phyloP scores from a whole-genome alignment of 2,329 filamentous ascomycete species.

The Colletotrichum sp. region DNA sequence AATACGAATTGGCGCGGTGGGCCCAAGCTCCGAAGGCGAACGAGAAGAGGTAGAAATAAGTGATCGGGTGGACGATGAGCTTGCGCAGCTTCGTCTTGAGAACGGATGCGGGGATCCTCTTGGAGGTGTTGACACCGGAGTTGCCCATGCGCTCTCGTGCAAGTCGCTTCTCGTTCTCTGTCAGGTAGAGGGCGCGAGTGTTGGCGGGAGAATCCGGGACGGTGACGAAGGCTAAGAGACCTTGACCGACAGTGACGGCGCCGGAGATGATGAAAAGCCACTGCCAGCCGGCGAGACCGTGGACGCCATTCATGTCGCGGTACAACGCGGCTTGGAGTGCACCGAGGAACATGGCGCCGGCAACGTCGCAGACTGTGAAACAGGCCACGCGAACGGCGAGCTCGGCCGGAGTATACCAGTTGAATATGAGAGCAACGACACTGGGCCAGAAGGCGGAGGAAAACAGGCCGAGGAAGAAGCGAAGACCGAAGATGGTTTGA shows the following conservation, averaged over 20 bases:
- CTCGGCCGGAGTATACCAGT: conserved; percentile 54
- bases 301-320: conserved; percentile 42
- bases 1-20: conserved; percentile 35
- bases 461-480: conserved; percentile 40
- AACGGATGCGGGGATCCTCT: conserved; percentile 27
- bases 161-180: conserved; percentile 29
- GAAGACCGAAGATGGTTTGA: conserved; percentile 35
- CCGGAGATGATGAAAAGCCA: conserved; percentile 53
- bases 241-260: conserved; percentile 45
- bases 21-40: conserved; percentile 35
- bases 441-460: conserved; percentile 36
- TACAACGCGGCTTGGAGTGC: conserved; percentile 48
- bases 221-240: conserved; percentile 41
- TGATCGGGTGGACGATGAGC: conserved; percentile 32
- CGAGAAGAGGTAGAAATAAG: conserved; percentile 33
- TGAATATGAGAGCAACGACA: conserved; percentile 44
- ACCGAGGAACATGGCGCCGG: conserved; percentile 49
- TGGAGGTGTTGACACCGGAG: conserved; percentile 33
- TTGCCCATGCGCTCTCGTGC: conserved; percentile 30
- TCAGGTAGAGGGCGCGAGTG: conserved; percentile 33
- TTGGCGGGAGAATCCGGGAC: conserved; percentile 37
- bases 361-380: conserved; percentile 47
- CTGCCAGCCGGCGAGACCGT: conserved; percentile 46
- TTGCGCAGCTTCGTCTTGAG: conserved; percentile 29
- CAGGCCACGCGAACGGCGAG: conserved; percentile 43